These are phyloP conservation scores for Fusarium clavum DNA, from an alignment of 2,329 filamentous ascomycete genomes.

Conservation along the genomic window DNA sequence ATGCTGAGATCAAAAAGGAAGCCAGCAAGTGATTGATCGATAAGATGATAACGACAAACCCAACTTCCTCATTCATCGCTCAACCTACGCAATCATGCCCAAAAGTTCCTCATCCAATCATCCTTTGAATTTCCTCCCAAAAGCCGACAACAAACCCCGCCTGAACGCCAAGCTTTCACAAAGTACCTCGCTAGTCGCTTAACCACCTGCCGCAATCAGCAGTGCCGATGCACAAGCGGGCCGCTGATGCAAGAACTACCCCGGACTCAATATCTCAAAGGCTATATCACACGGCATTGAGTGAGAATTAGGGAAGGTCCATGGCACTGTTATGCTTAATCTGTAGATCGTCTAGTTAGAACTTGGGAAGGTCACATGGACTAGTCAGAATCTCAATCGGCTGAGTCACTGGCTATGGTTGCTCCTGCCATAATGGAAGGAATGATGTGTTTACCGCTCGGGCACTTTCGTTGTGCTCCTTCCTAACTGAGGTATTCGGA, in stretches of 20 bases:
- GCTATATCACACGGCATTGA: constrained; percentile 19
- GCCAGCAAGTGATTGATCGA: neutral
- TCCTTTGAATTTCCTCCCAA: neutral
- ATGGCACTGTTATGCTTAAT: constrained; percentile 11
- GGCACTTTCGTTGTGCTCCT: neutral
- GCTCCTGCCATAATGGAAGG: constrained; percentile 28
- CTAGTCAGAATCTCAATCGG: neutral
- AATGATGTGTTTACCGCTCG: constrained; percentile 4
- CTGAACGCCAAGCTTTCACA: constrained; percentile 28
- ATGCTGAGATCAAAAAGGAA: neutral
- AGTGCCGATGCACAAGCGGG: constrained; percentile 35
- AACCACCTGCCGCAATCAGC: constrained; percentile 34
- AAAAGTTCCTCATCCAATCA: constrained; percentile 5
- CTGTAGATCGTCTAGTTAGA: constrained; percentile 10
- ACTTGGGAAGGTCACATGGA: constrained; percentile 12
- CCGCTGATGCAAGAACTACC: constrained; percentile 21
- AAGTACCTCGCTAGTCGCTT: constrained; percentile 21
- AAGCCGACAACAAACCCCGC: constrained; percentile 23
- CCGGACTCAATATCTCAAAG: neutral
- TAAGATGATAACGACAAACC: neutral
- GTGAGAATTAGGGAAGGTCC: constrained; percentile 35
- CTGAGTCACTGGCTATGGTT: neutral
- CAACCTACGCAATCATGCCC: neutral
- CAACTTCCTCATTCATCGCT: neutral
- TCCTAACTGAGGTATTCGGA: constrained; percentile 19